Conservation (phyloP, 108 stramenopile genomes). For the Pseudonitzschia pungens region DNA sequence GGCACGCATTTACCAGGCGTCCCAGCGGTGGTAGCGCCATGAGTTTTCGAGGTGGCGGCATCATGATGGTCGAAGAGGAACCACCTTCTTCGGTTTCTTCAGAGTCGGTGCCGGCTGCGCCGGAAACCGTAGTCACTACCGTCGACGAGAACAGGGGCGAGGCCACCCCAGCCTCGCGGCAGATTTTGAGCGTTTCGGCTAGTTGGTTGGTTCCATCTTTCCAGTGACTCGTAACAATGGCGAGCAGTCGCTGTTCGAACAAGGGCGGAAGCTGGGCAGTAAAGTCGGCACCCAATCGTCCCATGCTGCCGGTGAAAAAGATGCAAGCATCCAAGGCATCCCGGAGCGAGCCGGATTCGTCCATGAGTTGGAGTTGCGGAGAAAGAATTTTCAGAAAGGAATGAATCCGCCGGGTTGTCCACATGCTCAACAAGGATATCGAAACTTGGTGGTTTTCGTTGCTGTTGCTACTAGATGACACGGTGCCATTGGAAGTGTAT, state of each 20-base stretch:
- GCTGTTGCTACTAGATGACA: constrained; percentile 7
- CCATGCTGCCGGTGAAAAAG: constrained; percentile 84
- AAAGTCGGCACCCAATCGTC: constrained; percentile 84
- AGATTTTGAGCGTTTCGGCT: constrained; percentile 70
- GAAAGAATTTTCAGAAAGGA: constrained; percentile 64
- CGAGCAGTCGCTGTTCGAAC: constrained; percentile 63
- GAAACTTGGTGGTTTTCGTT: constrained; percentile 26
- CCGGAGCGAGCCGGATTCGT: constrained; percentile 72
- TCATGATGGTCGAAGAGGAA: constrained; percentile 14
- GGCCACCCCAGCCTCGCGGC: constrained; percentile 75
- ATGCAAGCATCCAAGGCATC: constrained; percentile 80
- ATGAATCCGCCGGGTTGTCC: constrained; percentile 72
- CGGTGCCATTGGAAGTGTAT: not conserved
- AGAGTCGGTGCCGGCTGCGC: constrained; percentile 9
- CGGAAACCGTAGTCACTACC: constrained; percentile 15
- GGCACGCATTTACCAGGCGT: constrained; percentile 74
- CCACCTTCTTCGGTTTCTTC: not conserved
- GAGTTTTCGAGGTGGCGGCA: constrained; percentile 67
- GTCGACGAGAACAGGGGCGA: constrained; percentile 45
- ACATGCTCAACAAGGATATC: constrained; percentile 75
- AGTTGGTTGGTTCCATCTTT: constrained; percentile 64
- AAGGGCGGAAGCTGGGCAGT: constrained; percentile 64
- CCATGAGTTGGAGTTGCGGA: constrained; percentile 41
- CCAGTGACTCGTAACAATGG: constrained; percentile 61
- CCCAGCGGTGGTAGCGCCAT: constrained; percentile 84